Evolutionary conservation across 495 filamentous ascomycete species (phyloP).

Genomic region (Penicillium mononematosum): DNA sequence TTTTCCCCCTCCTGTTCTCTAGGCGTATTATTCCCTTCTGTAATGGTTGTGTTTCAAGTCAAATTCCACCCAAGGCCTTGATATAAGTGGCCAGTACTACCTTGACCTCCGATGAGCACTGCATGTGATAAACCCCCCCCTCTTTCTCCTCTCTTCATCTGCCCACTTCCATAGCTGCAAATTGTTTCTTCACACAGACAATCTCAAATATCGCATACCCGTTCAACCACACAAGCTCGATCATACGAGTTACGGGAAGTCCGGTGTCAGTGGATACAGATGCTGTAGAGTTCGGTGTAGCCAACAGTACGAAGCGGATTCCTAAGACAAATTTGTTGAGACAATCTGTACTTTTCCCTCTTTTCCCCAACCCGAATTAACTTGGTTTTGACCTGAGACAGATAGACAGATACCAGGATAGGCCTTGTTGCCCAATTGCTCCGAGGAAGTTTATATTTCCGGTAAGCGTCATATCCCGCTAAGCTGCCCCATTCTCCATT

Average conservation of each 20-base stretch:
- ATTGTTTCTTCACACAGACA: not conserved
- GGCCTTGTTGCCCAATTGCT: constrained; percentile 6
- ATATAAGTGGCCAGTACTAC: constrained; percentile 2
- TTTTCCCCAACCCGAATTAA: not conserved
- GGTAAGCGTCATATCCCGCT: constrained; percentile 11
- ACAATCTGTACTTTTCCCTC: not conserved
- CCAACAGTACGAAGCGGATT: constrained; percentile 18
- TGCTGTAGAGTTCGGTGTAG: not conserved
- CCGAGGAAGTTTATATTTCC: constrained; percentile 4
- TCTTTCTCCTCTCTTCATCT: not conserved
- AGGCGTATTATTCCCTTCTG: not conserved
- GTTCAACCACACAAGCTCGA: not conserved
- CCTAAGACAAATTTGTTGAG: constrained; percentile 16
- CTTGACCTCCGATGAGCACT: not conserved
- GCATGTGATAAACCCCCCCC: constrained; percentile 1
- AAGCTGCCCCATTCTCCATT: not conserved
- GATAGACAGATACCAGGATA: not conserved
- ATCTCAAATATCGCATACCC: not conserved
- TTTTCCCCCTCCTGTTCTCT: not conserved
- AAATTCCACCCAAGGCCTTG: not conserved
- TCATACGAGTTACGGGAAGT: not conserved
- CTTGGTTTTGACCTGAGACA: not conserved
- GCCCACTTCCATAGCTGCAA: not conserved
- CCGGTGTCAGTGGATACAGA: not conserved
- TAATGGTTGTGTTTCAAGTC: constrained; percentile 3